Conservation (phyloP, 2,329 filamentous ascomycete species). For the Chalaropsis thielavioides region DNA sequence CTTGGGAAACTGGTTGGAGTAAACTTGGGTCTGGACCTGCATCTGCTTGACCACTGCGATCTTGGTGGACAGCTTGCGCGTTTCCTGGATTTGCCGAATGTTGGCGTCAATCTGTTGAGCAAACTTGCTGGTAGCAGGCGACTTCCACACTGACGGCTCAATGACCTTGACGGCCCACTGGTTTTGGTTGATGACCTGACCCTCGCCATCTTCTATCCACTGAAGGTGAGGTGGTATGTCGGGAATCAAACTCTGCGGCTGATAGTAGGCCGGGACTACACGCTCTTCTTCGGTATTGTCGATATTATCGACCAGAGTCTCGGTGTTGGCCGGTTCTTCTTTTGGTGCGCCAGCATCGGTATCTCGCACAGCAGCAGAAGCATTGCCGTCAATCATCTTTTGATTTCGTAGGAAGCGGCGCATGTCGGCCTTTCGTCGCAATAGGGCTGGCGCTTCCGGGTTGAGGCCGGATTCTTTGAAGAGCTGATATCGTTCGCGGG, state of each 20-base stretch:
- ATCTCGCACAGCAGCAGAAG: conserved; percentile 23
- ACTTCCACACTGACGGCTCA: conserved; percentile 57
- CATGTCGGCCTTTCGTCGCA: conserved; percentile 79
- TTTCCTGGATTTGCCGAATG: conserved; percentile 91
- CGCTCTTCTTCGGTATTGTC: conserved; percentile 65
- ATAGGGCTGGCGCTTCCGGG: conserved; percentile 69
- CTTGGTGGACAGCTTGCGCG: conserved; percentile 86
- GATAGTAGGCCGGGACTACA: conserved; percentile 88
- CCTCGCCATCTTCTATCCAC: conserved; percentile 83
- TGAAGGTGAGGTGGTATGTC: conserved; percentile 64
- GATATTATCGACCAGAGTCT: conserved; percentile 82
- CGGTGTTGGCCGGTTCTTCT: conserved; percentile 14
- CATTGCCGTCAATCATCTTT: conserved; percentile 25
- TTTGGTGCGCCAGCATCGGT: conserved; percentile 4
- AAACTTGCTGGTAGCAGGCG: conserved; percentile 54
- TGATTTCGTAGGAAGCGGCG: conserved; percentile 51
- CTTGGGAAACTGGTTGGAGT: conserved; percentile 96
- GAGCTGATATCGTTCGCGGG: conserved; percentile 72
- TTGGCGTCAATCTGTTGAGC: conserved; percentile 76
- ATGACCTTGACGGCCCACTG: conserved; percentile 73
- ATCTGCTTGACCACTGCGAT: conserved; percentile 98
- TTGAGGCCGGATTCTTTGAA: conserved; percentile 80
- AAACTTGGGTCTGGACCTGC: conserved; percentile 94
- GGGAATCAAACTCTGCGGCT: conserved; percentile 70
- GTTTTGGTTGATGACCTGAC: conserved; percentile 73